A percentile compares a stretch with the other conserved stretches of the same genome.
Evolutionary conservation across 805 yeast species (phyloP).

Genomic region (Saccharomycopsis fibuligera): DNA sequence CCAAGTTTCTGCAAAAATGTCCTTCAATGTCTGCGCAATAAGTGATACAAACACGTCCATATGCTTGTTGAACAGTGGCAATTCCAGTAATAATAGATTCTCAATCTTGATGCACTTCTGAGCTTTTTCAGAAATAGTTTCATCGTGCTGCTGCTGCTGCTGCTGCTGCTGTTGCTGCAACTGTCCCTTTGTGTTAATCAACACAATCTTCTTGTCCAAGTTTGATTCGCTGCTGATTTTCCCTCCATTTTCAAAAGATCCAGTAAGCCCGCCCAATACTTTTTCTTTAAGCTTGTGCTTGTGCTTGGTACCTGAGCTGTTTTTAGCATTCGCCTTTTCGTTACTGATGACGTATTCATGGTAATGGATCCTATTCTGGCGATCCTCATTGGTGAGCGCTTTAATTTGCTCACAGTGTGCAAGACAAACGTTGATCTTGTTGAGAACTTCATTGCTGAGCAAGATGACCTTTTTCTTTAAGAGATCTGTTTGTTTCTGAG

Average conservation of each 20-base stretch:
- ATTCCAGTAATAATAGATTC: slow-evolving; percentile 6
- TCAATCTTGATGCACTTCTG: slow-evolving; percentile 9
- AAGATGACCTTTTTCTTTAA: background rate
- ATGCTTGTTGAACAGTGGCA: slow-evolving; percentile 4
- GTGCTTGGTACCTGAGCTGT: no score
- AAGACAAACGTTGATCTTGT: slow-evolving; percentile 3
- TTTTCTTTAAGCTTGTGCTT: background rate
- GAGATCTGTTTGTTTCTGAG: slow-evolving; percentile 1
- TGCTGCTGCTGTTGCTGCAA: background rate
- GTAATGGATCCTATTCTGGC: slow-evolving; percentile 14
- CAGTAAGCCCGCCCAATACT: background rate
- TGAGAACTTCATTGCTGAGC: slow-evolving; percentile 7
- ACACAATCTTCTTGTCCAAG: no score
- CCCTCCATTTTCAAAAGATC: background rate
- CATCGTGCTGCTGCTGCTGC: background rate
- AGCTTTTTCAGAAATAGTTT: background rate
- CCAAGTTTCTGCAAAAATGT: no score
- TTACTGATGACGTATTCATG: background rate
- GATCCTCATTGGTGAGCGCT: slow-evolving; percentile 13
- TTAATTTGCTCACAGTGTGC: slow-evolving; percentile 11
- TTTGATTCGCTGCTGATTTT: no score
- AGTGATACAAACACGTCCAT: slow-evolving; percentile 10
- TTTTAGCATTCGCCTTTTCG: no score
- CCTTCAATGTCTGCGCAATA: no score
- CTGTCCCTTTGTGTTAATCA: background rate